Conservation (phyloP, 1,284 basidiomycete species). For the Pisolithus thermaeus region DNA sequence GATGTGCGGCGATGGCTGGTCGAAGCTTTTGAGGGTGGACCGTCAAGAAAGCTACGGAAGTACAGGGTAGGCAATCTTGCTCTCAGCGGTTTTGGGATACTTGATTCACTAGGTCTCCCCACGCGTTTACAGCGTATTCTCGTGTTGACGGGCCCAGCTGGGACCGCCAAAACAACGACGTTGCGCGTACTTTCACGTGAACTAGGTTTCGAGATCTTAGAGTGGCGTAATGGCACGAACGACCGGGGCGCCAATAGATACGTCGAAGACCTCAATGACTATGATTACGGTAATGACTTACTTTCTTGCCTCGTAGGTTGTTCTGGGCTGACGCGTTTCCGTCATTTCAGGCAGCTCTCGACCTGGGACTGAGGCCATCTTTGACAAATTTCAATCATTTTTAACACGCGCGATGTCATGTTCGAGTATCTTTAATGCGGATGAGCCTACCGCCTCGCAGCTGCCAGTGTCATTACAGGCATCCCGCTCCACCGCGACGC, state of each 20-base stretch:
- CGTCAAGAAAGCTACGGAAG: slow-evolving; percentile 59
- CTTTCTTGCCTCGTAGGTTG: background rate
- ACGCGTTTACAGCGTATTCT: slow-evolving; percentile 62
- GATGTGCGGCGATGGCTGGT: slow-evolving; percentile 82
- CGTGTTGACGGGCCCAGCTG: slow-evolving; percentile 84
- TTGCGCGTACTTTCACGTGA: slow-evolving; percentile 72
- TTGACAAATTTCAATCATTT: slow-evolving; percentile 75
- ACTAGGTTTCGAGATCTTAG: slow-evolving; percentile 75
- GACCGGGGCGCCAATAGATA: slow-evolving; percentile 26
- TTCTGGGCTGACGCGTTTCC: background rate
- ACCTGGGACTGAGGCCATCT: slow-evolving; percentile 52
- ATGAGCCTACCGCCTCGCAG: slow-evolving; percentile 13
- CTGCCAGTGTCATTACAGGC: background rate
- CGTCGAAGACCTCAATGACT: slow-evolving; percentile 1
- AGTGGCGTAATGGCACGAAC: slow-evolving; percentile 73
- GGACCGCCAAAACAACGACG: slow-evolving; percentile 87
- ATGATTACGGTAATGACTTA: slow-evolving; percentile 7
- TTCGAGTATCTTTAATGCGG: slow-evolving; percentile 43
- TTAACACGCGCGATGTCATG: slow-evolving; percentile 69
- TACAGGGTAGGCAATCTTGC: slow-evolving; percentile 59
- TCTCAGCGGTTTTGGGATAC: background rate
- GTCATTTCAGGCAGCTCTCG: slow-evolving; percentile 11
- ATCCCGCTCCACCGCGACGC: background rate
- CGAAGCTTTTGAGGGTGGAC: slow-evolving; percentile 75
- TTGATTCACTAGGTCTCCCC: background rate